phyloP scores from a whole-genome alignment of 208 protist genomes.

The Crithidia brevicula region DNA sequence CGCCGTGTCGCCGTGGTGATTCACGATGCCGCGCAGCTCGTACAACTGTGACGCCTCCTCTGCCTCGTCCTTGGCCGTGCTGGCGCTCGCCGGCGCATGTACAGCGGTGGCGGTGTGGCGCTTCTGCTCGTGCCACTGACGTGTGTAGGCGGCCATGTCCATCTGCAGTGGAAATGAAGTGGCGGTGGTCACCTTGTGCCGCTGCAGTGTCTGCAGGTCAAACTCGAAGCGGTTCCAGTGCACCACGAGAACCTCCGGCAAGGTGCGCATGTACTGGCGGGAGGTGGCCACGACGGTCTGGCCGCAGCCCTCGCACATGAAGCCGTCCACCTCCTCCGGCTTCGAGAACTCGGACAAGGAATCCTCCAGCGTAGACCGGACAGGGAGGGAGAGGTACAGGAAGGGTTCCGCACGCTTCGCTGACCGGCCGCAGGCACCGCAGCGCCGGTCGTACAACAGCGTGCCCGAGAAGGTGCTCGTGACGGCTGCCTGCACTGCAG shows the following conservation, averaged over 20 bases:
- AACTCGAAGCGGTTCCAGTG: constrained; percentile 86
- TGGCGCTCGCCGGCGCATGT: neutral
- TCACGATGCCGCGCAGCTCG: constrained; percentile 72
- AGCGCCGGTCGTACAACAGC: constrained; percentile 77
- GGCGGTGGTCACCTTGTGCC: constrained; percentile 63
- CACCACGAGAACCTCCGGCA: constrained; percentile 77
- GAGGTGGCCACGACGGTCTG: constrained; percentile 63
- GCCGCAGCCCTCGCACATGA: constrained; percentile 72
- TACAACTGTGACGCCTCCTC: constrained; percentile 32
- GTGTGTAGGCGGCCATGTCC: constrained; percentile 61
- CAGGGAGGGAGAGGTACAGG: constrained; percentile 71
- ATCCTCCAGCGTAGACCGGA: constrained; percentile 65
- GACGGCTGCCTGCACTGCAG: constrained; percentile 42
- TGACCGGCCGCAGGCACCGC: constrained; percentile 54
- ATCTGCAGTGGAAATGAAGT: constrained; percentile 60
- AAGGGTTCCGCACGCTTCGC: constrained; percentile 73
- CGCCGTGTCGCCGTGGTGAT: constrained; percentile 73
- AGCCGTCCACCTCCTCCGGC: constrained; percentile 70
- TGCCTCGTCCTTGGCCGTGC: neutral
- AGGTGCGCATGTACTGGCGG: constrained; percentile 67
- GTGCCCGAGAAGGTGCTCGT: constrained; percentile 61
- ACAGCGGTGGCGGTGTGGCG: neutral
- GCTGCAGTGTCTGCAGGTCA: constrained; percentile 62
- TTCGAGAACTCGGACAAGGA: constrained; percentile 60
- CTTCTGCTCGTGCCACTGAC: constrained; percentile 57